These are phyloP conservation scores for Dendrobium chrysotoxum DNA, from an alignment of 106 monocot species.

Conservation along the genomic window DNA sequence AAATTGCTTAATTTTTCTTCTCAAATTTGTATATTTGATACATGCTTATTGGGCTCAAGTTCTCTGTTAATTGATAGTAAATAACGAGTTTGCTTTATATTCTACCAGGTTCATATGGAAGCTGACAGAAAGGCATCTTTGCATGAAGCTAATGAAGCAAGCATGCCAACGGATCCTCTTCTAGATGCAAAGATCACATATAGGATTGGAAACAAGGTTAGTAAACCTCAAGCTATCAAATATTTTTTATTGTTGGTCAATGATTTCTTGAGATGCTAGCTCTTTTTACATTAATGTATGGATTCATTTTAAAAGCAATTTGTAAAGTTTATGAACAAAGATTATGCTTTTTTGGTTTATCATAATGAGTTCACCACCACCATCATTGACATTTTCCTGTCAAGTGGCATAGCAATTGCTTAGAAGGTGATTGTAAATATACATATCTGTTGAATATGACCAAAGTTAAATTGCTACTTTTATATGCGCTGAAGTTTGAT, in stretches of 20 bases:
- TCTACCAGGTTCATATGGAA: slow-evolving; percentile 92
- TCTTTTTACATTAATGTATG: neutral
- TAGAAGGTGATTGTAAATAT: too few species aligned
- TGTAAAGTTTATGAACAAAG: neutral
- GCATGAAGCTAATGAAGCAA: slow-evolving; percentile 36
- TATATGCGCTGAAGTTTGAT: too few species aligned
- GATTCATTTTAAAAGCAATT: neutral
- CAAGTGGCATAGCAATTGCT: too few species aligned
- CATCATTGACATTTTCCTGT: too few species aligned
- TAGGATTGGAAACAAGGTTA: slow-evolving; percentile 78
- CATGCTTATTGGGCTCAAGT: neutral
- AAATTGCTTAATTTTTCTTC: neutral
- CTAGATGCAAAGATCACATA: slow-evolving; percentile 58
- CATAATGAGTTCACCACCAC: neutral
- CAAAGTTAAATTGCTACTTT: too few species aligned
- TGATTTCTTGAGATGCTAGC: neutral
- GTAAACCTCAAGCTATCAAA: neutral
- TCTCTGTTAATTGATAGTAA: neutral
- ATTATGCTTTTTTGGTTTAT: neutral
- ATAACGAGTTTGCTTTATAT: neutral
- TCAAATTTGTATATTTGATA: neutral
- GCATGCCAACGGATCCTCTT: slow-evolving; percentile 54
- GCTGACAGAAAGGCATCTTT: slow-evolving; percentile 72
- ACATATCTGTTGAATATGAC: too few species aligned
- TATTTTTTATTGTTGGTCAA: neutral